Conservation (phyloP, 2,329 filamentous ascomycete species). For the Hypomyces rosellus region DNA sequence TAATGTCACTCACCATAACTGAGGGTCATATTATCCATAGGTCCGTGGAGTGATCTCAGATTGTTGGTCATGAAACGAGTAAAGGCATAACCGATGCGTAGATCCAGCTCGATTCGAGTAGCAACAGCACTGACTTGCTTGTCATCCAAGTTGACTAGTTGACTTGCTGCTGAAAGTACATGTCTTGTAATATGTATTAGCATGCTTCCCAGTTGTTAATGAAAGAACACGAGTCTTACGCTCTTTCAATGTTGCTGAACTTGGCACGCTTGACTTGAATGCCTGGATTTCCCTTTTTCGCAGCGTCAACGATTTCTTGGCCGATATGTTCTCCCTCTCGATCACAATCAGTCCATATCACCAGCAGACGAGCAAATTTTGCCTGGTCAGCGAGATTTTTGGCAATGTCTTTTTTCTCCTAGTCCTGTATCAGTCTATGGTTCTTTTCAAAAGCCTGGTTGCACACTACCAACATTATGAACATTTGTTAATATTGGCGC, state of each 20-base stretch:
- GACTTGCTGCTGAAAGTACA: constrained; percentile 74
- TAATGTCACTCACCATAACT: constrained; percentile 63
- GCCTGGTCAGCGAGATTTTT: constrained; percentile 81
- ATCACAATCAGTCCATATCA: constrained; percentile 99
- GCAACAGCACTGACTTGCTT: constrained; percentile 81
- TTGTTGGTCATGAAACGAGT: constrained; percentile 79
- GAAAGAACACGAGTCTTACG: constrained; percentile 43
- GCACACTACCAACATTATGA: constrained; percentile 45
- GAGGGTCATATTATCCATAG: constrained; percentile 58
- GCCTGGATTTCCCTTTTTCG: constrained; percentile 62
- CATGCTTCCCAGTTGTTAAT: neutral
- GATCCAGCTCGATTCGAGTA: constrained; percentile 84
- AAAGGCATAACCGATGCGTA: constrained; percentile 88
- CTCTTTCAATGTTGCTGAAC: constrained; percentile 94
- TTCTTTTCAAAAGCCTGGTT: neutral
- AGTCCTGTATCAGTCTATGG: constrained; percentile 12
- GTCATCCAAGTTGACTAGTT: constrained; percentile 73
- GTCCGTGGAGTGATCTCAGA: constrained; percentile 65
- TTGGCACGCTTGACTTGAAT: constrained; percentile 79
- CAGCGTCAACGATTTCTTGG: constrained; percentile 78
- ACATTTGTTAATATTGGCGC: constrained; percentile 67
- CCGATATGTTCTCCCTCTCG: constrained; percentile 96
- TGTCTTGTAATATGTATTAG: constrained; percentile 50
- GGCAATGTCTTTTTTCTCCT: constrained; percentile 77
- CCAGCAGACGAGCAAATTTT: constrained; percentile 62